A percentile compares a stretch with the other conserved stretches of the same genome.
These are phyloP conservation scores for Fusarium metavorans DNA, from an alignment of 2,329 filamentous ascomycete genomes.

Conservation along the genomic window DNA sequence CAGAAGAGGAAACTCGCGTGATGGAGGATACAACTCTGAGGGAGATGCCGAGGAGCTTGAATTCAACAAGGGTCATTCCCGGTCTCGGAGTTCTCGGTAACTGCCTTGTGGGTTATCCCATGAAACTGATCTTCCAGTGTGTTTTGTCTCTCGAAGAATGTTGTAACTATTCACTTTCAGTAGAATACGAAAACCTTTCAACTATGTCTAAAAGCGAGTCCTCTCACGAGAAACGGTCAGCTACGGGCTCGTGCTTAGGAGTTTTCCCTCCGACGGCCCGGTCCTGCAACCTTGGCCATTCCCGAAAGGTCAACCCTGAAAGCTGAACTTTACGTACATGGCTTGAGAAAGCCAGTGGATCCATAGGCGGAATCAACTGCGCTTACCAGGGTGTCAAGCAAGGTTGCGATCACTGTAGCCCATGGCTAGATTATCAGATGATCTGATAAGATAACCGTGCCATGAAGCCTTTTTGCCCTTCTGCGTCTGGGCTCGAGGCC, in stretches of 20 bases:
- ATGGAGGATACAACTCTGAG: neutral
- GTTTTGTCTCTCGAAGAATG: neutral
- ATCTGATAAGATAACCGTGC: neutral
- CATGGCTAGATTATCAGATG: neutral
- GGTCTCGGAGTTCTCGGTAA: neutral
- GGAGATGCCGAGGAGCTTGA: neutral
- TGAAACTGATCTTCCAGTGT: neutral
- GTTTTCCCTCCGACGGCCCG: neutral
- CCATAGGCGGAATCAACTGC: neutral
- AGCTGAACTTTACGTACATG: neutral
- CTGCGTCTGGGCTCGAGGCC: neutral
- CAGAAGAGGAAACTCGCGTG: neutral
- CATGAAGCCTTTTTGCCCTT: neutral
- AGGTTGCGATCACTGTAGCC: neutral
- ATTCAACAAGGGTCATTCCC: neutral
- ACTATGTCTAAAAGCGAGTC: neutral
- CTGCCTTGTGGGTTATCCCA: neutral
- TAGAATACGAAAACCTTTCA: neutral
- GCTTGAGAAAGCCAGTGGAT: neutral
- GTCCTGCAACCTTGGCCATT: neutral
- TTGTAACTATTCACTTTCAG: too few species aligned
- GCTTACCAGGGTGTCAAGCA: neutral
- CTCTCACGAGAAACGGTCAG: neutral
- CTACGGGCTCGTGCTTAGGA: neutral
- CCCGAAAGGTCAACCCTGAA: neutral